These are phyloP conservation scores for Leccinum variicolor DNA, from an alignment of 768 basidiomycete genomes.

Conservation along the genomic window DNA sequence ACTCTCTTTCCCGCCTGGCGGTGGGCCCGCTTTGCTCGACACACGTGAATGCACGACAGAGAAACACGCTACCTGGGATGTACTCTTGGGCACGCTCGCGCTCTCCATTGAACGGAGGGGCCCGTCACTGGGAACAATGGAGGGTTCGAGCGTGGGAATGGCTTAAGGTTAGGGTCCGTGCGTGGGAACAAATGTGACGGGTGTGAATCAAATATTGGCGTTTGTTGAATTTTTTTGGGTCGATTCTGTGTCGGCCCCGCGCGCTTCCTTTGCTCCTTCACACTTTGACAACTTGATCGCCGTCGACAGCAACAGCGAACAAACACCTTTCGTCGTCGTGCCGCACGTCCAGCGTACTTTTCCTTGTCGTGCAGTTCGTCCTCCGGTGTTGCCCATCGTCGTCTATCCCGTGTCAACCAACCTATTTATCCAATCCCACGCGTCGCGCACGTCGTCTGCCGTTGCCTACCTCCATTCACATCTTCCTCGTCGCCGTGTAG, in stretches of 20 bases:
- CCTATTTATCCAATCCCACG: constrained; percentile 41
- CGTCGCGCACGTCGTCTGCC: constrained; percentile 44
- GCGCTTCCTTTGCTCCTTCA: constrained; percentile 44
- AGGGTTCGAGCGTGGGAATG: constrained; percentile 30
- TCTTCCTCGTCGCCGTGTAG: constrained; percentile 27
- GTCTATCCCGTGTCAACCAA: constrained; percentile 21
- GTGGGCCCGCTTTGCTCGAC: background rate
- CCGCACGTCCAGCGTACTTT: constrained; percentile 27
- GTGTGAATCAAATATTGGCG: constrained; percentile 38
- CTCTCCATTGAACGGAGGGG: constrained; percentile 2
- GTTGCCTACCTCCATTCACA: constrained; percentile 16
- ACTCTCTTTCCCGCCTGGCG: background rate
- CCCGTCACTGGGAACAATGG: constrained; percentile 15
- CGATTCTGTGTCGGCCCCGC: constrained; percentile 42
- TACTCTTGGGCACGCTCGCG: background rate
- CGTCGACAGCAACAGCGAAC: constrained; percentile 46
- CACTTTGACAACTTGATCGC: constrained; percentile 46
- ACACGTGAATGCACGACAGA: background rate
- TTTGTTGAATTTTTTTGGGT: constrained; percentile 39
- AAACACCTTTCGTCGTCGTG: constrained; percentile 39
- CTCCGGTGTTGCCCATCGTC: constrained; percentile 23
- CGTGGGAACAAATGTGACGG: constrained; percentile 35
- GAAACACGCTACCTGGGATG: background rate
- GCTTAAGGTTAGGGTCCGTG: constrained; percentile 44
- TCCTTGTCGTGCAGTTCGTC: constrained; percentile 18